Percentiles rank a stretch among this genome's conserved stretches.
These are phyloP conservation scores for Skeletonema tropicum DNA, from an alignment of 108 stramenopile genomes.

Conservation along the genomic window DNA sequence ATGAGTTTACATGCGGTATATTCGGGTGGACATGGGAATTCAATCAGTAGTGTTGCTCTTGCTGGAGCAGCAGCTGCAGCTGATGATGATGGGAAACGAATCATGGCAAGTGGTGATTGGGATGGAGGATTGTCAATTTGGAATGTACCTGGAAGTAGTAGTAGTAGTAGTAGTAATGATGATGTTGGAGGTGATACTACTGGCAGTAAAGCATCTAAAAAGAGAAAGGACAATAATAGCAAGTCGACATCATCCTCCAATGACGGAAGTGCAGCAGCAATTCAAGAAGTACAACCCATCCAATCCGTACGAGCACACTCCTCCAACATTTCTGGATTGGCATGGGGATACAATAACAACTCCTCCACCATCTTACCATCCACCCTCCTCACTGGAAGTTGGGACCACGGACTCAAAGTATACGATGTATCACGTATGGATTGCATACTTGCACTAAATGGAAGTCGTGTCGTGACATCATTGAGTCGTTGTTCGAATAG, in stretches of 20 bases:
- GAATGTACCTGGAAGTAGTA: constrained; percentile 41
- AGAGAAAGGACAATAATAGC: constrained; percentile 4
- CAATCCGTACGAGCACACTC: constrained; percentile 65
- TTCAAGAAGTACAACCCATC: constrained; percentile 46
- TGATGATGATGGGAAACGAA: not conserved
- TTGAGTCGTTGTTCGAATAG: constrained; percentile 76
- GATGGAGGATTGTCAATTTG: constrained; percentile 76
- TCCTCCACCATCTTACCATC: not conserved
- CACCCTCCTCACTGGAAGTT: constrained; percentile 71
- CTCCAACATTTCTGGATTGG: constrained; percentile 75
- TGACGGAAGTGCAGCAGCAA: constrained; percentile 23
- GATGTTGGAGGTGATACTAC: constrained; percentile 5
- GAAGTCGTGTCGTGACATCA: constrained; percentile 73
- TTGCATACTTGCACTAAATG: constrained; percentile 81
- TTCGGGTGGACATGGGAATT: constrained; percentile 55
- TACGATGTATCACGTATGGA: constrained; percentile 79
- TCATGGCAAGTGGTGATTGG: constrained; percentile 81
- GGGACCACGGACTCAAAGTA: constrained; percentile 83
- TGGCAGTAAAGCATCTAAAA: constrained; percentile 19
- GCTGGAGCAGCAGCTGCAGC: not conserved
- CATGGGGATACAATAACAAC: constrained; percentile 59
- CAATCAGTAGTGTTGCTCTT: constrained; percentile 55
- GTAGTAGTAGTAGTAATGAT: constrained; percentile 8
- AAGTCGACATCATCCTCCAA: constrained; percentile 14
- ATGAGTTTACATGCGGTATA: constrained; percentile 37